Base-by-base conservation (phyloP, 352 stramenopile species). In the Globisporangium recalcitrans region DNA sequence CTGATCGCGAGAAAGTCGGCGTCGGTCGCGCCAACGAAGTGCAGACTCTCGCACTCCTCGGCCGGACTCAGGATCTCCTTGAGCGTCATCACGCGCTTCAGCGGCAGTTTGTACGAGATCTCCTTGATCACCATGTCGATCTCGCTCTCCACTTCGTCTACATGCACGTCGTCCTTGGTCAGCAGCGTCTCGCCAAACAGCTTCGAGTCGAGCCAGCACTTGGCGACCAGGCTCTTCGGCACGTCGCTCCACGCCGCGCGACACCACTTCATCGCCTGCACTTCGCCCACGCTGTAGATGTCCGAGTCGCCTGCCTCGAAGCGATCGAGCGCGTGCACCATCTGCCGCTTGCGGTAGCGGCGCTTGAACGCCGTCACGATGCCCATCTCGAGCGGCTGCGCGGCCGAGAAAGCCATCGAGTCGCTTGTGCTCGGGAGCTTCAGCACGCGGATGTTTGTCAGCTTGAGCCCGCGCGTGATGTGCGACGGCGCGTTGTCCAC, bases 401-500 rank as follows among this genome's bases (percentile, higher is more conserved):
- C 22, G 24, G 48, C 31, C 7, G 49, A 21, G n/a, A 24, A 24
- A 1, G 42, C 42, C 42, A 26, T 10, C 49, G 14, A 40, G 49
- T 32, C 14, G 27, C 27, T 55, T 26, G 1, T 24, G 53, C 21
- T 32, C 1, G 51, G 51, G 4, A 66, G 19, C 11, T 46, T 47
- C 5, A 67, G 34, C 21, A 67, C 53, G 46, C 61, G 61, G 24
- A 75, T 38, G 57, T 75, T 71, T 27, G 69, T 71, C 21, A 75
- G 67, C 36, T 68, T 56, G 24, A 75, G 54, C 0, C 62, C 59
- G n/a, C 58, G 55, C 11, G 59, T 58, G 32, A 73, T 65, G 58
- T 75, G 66, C 32, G 66, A 73, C 52, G 69, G 62, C 22, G 69
- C 69, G 36, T 73, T 65, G 34, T 68, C 66, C 2, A 75, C 52